Evolutionary conservation across 2,329 filamentous ascomycete species (phyloP).

Genomic region (Venturia oleaginea): DNA sequence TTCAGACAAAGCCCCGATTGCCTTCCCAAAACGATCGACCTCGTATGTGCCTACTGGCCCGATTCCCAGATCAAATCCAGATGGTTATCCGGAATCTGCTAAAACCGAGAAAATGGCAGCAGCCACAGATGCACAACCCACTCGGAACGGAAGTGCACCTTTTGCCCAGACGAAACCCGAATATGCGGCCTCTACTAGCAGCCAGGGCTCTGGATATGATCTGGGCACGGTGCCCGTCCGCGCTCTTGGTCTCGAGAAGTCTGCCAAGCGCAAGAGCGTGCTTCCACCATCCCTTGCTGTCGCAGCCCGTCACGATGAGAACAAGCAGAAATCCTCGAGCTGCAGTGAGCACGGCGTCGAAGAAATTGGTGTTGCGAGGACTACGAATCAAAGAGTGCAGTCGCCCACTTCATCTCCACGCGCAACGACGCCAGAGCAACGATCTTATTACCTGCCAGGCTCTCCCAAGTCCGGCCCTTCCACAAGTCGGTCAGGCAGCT

Average conservation of each 20-base stretch:
- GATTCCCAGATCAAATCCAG: background rate
- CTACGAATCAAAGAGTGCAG: conserved; percentile 30
- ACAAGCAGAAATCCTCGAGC: background rate
- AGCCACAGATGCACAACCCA: background rate
- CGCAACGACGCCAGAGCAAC: conserved; percentile 12
- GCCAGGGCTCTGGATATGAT: background rate
- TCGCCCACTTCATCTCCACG: conserved; percentile 14
- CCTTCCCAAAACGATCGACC: background rate
- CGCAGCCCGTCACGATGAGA: conserved; percentile 21
- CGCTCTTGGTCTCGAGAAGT: background rate
- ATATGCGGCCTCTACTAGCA: background rate
- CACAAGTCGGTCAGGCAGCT: background rate
- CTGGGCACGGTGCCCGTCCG: background rate
- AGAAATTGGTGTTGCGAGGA: conserved; percentile 35
- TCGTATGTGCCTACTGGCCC: background rate
- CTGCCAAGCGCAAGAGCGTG: background rate
- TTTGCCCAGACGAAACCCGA: background rate
- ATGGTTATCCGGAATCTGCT: background rate
- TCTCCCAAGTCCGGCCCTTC: background rate
- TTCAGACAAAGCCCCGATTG: background rate
- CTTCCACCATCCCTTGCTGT: conserved; percentile 3
- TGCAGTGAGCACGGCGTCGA: conserved; percentile 16
- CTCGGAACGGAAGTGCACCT: background rate
- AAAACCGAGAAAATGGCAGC: background rate
- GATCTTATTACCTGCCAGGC: conserved; percentile 12